phyloP scores from a whole-genome alignment of 1,284 basidiomycete genomes.

The Rhodotorula sp. region DNA sequence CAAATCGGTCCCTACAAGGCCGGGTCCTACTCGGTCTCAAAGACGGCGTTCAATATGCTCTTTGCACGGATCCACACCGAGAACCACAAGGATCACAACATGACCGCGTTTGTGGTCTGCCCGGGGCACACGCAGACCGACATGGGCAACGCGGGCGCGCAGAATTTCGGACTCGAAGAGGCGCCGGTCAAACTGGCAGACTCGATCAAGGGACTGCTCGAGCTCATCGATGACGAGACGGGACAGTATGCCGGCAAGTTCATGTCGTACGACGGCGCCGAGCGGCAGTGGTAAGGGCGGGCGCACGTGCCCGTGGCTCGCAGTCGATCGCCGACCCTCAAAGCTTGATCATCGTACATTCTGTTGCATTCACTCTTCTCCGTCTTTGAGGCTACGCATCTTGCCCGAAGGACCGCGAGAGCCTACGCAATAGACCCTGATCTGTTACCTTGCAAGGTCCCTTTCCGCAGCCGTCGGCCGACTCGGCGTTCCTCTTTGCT shows the following conservation, averaged over 20 bases:
- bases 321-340: no score
- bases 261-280: neutral
- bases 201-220: neutral
- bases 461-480: no score
- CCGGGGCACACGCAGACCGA: slow-evolving; percentile 14
- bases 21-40: slow-evolving; percentile 1
- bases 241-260: neutral
- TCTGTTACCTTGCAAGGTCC: no score
- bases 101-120: neutral
- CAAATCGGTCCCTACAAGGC: neutral
- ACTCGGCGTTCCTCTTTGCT: no score
- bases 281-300: no score
- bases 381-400: no score
- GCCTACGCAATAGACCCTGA: no score
- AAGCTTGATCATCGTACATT: no score
- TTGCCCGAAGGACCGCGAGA: no score
- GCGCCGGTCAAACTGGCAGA: slow-evolving; percentile 15
- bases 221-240: slow-evolving; percentile 2
- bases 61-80: neutral
- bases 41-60: slow-evolving; percentile 9
- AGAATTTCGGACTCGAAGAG: neutral
- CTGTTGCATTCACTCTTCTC: no score
- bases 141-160: slow-evolving; percentile 10
- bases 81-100: neutral
- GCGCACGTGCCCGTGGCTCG: neutral